A percentile compares a stretch with the other conserved stretches of the same genome.
Conservation (phyloP, 2,329 filamentous ascomycete species). For the Beauveria varroae region DNA sequence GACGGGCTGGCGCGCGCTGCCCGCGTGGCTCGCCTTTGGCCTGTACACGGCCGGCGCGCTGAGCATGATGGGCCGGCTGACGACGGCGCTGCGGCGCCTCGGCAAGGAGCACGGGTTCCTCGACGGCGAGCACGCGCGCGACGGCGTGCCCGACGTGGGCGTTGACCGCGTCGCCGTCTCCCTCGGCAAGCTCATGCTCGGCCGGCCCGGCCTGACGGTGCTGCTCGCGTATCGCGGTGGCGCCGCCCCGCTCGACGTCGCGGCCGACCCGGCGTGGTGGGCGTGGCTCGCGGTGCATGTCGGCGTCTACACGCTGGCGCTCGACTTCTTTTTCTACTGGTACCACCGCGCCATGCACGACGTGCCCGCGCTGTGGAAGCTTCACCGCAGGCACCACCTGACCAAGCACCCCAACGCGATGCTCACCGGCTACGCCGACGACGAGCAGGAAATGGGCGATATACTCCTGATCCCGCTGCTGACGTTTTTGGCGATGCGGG, state of each 20-base stretch:
- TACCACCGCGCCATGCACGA: slow-evolving; percentile 36
- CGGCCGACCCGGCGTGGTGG: slow-evolving; percentile 14
- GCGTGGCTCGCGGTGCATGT: slow-evolving; percentile 27
- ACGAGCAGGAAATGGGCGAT: slow-evolving; percentile 34
- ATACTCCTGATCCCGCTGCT: slow-evolving; percentile 32
- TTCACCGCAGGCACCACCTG: slow-evolving; percentile 36
- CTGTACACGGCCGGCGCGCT: slow-evolving; percentile 30
- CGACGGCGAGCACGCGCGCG: slow-evolving; percentile 32
- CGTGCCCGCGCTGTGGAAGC: slow-evolving; percentile 26
- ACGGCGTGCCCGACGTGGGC: slow-evolving; percentile 30
- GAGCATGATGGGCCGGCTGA: slow-evolving; percentile 26
- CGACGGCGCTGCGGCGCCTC: slow-evolving; percentile 27
- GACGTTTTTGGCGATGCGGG: slow-evolving; percentile 28
- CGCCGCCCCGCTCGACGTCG: slow-evolving; percentile 11
- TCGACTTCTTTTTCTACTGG: slow-evolving; percentile 35
- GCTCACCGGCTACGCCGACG: slow-evolving; percentile 33
- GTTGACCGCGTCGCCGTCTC: slow-evolving; percentile 23
- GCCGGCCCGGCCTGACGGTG: slow-evolving; percentile 23
- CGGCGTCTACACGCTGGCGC: slow-evolving; percentile 27
- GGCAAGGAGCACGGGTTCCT: slow-evolving; percentile 30
- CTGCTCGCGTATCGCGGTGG: slow-evolving; percentile 23
- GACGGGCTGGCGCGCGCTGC: slow-evolving; percentile 20
- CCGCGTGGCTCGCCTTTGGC: slow-evolving; percentile 21
- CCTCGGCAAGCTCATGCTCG: slow-evolving; percentile 22
- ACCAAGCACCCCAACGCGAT: slow-evolving; percentile 35